Conservation (phyloP, 164 flowering plant genomes). For the Magnolia officinalis region DNA sequence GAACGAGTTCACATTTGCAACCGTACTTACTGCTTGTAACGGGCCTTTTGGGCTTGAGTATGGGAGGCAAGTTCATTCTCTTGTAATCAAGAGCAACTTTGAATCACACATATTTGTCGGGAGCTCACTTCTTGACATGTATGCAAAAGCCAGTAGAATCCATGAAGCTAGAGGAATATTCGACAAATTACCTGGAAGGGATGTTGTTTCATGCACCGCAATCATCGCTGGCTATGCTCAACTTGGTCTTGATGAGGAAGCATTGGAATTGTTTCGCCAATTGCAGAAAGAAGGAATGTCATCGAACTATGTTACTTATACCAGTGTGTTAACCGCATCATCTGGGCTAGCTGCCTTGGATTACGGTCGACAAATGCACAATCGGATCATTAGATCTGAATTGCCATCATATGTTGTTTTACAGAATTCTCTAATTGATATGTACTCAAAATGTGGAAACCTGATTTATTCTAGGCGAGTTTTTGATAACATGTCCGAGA, state of each 20-base stretch:
- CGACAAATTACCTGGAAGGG: slow-evolving; percentile 20
- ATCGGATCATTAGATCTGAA: slow-evolving; percentile 18
- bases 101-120: slow-evolving; percentile 27
- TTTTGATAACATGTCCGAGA: slow-evolving; percentile 28
- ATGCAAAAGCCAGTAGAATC: slow-evolving; percentile 29
- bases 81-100: slow-evolving; percentile 19
- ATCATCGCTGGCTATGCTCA: slow-evolving; percentile 32
- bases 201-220: slow-evolving; percentile 37
- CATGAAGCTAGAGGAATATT: slow-evolving; percentile 26
- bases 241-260: slow-evolving; percentile 30
- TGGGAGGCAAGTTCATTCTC: slow-evolving; percentile 30
- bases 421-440: slow-evolving; percentile 31
- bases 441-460: slow-evolving; percentile 36
- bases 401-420: slow-evolving; percentile 25
- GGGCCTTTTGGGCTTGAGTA: slow-evolving; percentile 17
- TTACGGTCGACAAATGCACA: slow-evolving; percentile 30
- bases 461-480: slow-evolving; percentile 23
- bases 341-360: slow-evolving; percentile 34
- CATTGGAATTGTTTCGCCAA: slow-evolving; percentile 24
- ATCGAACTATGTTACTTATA: slow-evolving; percentile 32
- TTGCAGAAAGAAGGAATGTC: slow-evolving; percentile 27
- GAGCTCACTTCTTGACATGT: slow-evolving; percentile 36
- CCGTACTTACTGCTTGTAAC: slow-evolving; percentile 26
- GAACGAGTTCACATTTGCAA: slow-evolving; percentile 31
- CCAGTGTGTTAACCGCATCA: slow-evolving; percentile 30